Evolutionary conservation across 257 asterid species (phyloP).

Genomic region (Nyctanthes arbortristis): DNA sequence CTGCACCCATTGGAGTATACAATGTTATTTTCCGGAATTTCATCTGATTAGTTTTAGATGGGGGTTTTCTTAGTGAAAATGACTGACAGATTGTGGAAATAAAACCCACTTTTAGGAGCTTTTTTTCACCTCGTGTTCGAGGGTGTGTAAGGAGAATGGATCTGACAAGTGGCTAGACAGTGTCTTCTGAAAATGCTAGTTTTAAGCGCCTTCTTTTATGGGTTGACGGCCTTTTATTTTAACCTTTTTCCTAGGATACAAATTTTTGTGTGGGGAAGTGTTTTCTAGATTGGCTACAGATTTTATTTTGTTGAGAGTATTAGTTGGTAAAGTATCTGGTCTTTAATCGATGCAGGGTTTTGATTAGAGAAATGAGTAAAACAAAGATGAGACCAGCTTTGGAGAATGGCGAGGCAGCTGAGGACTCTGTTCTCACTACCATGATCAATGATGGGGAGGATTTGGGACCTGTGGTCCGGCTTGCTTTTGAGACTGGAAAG

Average conservation of each 20-base stretch:
- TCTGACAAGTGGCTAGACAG: constrained; percentile 5
- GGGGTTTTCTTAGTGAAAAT: background rate
- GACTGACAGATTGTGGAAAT: constrained; percentile 10
- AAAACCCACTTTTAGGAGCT: background rate
- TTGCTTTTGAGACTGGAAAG: constrained; percentile 68
- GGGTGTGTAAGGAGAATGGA: constrained; percentile 24
- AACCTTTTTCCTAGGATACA: background rate
- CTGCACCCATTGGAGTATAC: background rate
- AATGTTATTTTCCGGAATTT: background rate
- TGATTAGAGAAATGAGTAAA: constrained; percentile 45
- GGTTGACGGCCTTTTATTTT: background rate
- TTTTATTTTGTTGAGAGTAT: constrained; percentile 6
- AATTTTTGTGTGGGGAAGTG: background rate
- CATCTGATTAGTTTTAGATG: background rate
- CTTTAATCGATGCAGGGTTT: constrained; percentile 27
- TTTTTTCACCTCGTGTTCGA: background rate
- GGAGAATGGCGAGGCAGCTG: constrained; percentile 66
- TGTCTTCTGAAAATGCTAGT: constrained; percentile 4
- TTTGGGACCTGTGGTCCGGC: constrained; percentile 87
- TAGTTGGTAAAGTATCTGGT: constrained; percentile 12
- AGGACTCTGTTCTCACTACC: constrained; percentile 83
- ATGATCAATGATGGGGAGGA: constrained; percentile 84
- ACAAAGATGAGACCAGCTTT: constrained; percentile 58
- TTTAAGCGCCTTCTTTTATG: background rate
- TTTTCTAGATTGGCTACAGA: background rate